A percentile compares a stretch with the other conserved stretches of the same genome.
Evolutionary conservation across 441 rosid genomes (phyloP).

Genomic region (Populus hybrid): DNA sequence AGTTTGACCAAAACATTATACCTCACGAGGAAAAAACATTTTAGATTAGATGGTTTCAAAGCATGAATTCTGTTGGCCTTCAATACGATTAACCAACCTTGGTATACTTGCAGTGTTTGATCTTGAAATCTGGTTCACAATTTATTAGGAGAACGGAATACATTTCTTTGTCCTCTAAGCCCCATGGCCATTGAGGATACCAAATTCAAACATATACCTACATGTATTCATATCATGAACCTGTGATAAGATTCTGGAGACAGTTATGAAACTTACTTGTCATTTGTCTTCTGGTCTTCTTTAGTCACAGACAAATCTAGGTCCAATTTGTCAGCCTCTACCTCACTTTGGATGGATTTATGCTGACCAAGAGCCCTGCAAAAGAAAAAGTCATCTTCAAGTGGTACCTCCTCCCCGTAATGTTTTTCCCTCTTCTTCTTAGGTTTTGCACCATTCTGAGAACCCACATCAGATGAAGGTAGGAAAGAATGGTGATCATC

Average conservation of each 20-base stretch:
- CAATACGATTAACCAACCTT: background rate
- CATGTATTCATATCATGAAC: background rate
- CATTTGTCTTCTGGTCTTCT: slow-evolving; percentile 7
- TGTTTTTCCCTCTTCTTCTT: slow-evolving; percentile 21
- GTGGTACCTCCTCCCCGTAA: slow-evolving; percentile 5
- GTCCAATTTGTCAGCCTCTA: slow-evolving; percentile 7
- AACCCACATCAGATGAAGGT: background rate
- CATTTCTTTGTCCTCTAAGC: background rate
- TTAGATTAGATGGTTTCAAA: background rate
- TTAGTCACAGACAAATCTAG: slow-evolving; percentile 1
- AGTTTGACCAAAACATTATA: background rate
- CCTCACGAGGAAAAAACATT: background rate
- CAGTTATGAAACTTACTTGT: slow-evolving; percentile 9
- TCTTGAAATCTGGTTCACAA: background rate
- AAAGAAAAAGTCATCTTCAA: slow-evolving; percentile 20
- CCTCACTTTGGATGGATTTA: slow-evolving; percentile 7
- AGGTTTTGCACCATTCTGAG: slow-evolving; percentile 5
- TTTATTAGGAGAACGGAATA: background rate
- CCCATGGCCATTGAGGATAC: background rate
- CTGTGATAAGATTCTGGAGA: background rate
- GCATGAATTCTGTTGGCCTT: background rate
- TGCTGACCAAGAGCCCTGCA: slow-evolving; percentile 8
- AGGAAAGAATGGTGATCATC: background rate
- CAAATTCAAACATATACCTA: background rate
- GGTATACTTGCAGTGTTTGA: background rate